A percentile compares a stretch with the other conserved stretches of the same genome.
These are phyloP conservation scores for Penicillium cataractarum DNA, from an alignment of 495 filamentous ascomycete genomes.

Conservation along the genomic window DNA sequence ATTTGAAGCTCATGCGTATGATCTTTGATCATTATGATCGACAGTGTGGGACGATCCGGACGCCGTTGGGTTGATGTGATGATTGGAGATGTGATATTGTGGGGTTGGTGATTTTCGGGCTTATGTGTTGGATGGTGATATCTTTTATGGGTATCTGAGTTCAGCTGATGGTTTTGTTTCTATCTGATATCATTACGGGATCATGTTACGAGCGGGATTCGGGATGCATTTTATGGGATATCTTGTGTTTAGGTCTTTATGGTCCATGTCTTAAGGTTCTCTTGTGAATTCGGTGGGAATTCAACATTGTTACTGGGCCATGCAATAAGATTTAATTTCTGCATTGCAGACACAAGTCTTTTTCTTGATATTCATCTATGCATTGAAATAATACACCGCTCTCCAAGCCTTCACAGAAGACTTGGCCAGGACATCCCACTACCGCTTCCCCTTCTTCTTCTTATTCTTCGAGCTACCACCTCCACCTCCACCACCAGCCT, in stretches of 20 bases:
- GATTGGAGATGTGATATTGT: not conserved
- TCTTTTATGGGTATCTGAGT: too few relatives aligned
- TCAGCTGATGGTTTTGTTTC: not conserved
- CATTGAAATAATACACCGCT: conserved; percentile 1
- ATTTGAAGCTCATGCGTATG: conserved; percentile 43
- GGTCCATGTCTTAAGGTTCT: too few relatives aligned
- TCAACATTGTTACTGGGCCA: not conserved
- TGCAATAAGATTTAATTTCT: not conserved
- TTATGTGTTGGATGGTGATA: not conserved
- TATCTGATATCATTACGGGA: not conserved
- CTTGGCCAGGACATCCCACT: conserved; percentile 2
- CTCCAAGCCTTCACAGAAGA: not conserved
- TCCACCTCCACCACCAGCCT: conserved; percentile 39
- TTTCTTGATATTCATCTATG: conserved; percentile 6
- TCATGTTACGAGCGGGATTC: not conserved
- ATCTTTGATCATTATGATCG: conserved; percentile 49
- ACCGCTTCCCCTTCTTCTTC: conserved; percentile 78
- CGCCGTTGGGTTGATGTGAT: conserved; percentile 37
- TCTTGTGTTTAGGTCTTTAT: not conserved
- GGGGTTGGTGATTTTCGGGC: not conserved
- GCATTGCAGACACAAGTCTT: not conserved
- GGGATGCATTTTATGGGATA: not conserved
- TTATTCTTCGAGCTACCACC: conserved; percentile 63
- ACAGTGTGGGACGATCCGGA: conserved; percentile 47
- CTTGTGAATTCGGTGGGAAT: not conserved